Conservation (phyloP, 2,329 filamentous ascomycete genomes). For the Trichoderma sp. region DNA sequence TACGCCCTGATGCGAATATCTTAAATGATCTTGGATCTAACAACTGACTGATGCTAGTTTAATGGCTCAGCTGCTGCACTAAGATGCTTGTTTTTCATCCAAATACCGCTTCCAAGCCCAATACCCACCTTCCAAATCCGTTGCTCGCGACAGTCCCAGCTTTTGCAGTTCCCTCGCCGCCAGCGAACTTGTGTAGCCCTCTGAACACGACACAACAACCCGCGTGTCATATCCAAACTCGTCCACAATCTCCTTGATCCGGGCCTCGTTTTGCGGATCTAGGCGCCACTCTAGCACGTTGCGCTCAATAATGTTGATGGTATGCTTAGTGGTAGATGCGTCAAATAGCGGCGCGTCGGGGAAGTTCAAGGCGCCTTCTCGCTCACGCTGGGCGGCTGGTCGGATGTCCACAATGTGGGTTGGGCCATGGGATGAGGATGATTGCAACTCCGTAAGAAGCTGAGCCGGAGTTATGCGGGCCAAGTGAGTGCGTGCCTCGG, state of each 20-base stretch:
- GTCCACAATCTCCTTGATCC: slow-evolving; percentile 22
- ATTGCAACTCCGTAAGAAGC: slow-evolving; percentile 18
- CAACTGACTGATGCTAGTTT: not conserved
- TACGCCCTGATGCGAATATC: too few relatives aligned
- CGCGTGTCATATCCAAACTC: slow-evolving; percentile 21
- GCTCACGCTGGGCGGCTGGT: slow-evolving; percentile 18
- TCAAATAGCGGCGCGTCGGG: not conserved
- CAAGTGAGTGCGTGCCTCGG: slow-evolving; percentile 19
- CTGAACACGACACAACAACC: slow-evolving; percentile 19
- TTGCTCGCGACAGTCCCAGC: slow-evolving; percentile 17
- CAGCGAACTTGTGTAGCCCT: slow-evolving; percentile 21
- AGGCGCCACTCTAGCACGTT: slow-evolving; percentile 22
- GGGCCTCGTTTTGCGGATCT: slow-evolving; percentile 19
- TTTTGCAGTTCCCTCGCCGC: slow-evolving; percentile 20
- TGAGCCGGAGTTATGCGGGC: slow-evolving; percentile 12
- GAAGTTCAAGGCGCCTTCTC: slow-evolving; percentile 16
- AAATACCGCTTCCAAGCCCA: slow-evolving; percentile 20
- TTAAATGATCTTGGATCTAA: not conserved
- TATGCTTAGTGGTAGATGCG: not conserved
- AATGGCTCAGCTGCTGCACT: not conserved
- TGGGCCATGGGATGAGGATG: slow-evolving; percentile 10
- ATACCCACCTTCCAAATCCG: slow-evolving; percentile 20
- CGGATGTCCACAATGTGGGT: slow-evolving; percentile 21
- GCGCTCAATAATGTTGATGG: slow-evolving; percentile 19
- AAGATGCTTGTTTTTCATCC: not conserved